phyloP scores from a whole-genome alignment of 345 rosid genomes.

The Hypericum perforatum region DNA sequence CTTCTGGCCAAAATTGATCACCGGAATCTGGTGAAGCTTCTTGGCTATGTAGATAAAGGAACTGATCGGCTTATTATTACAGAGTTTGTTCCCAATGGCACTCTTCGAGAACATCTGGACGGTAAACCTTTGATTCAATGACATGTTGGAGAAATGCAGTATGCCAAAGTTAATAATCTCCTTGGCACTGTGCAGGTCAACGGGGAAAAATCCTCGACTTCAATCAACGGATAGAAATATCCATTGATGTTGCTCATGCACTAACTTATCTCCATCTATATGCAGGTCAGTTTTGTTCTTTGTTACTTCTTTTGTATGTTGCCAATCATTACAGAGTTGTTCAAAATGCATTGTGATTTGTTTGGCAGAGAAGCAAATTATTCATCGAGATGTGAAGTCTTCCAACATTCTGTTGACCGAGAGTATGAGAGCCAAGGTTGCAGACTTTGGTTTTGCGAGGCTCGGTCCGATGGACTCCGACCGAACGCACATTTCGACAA shows the following conservation, averaged over 20 bases:
- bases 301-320: too few species aligned
- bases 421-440: constrained; percentile 90
- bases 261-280: constrained; percentile 84
- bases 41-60: constrained; percentile 76
- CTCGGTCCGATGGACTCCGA: constrained; percentile 53
- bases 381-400: constrained; percentile 90
- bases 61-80: constrained; percentile 87
- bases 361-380: constrained; percentile 70
- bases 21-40: constrained; percentile 75
- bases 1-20: constrained; percentile 91
- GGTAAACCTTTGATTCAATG: constrained; percentile 35
- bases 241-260: constrained; percentile 93
- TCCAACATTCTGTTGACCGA: constrained; percentile 90
- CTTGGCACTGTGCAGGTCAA: constrained; percentile 33
- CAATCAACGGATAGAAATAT: constrained; percentile 82
- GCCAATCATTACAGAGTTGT: background rate
- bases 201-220: constrained; percentile 67
- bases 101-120: constrained; percentile 91
- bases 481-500: constrained; percentile 66
- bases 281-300: constrained; percentile 39
- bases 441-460: constrained; percentile 93
- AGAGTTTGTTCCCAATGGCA: constrained; percentile 82
- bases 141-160: background rate
- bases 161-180: constrained; percentile 5
- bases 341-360: constrained; percentile 7